phyloP scores from a whole-genome alignment of 2,329 filamentous ascomycete genomes.

The Diplodia scrobiculata region DNA sequence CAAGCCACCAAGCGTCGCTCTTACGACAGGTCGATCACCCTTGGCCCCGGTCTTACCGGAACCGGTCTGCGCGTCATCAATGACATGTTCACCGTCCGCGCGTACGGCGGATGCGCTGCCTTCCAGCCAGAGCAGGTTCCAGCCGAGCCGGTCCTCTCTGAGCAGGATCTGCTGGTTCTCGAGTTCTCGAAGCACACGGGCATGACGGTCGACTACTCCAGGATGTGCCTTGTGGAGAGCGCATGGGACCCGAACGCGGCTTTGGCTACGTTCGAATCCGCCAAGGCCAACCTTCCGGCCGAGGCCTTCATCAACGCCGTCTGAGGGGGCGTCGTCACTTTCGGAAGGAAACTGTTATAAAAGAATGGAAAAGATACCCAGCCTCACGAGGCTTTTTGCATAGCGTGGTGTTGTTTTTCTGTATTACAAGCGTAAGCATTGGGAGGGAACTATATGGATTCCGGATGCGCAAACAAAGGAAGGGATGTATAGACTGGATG shows the following conservation, averaged over 20 bases:
- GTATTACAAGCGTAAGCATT: neutral
- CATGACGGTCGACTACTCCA: conserved; percentile 77
- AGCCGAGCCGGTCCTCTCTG: conserved; percentile 59
- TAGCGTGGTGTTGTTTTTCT: conserved; percentile 4
- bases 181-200: conserved; percentile 76
- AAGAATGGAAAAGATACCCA: conserved; percentile 10
- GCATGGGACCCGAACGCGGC: conserved; percentile 80
- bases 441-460: neutral
- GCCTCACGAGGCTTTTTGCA: conserved; percentile 4
- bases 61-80: conserved; percentile 71
- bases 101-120: conserved; percentile 61
- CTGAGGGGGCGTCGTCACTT: neutral
- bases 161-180: conserved; percentile 66
- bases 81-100: conserved; percentile 74
- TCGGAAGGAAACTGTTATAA: neutral
- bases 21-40: conserved; percentile 78
- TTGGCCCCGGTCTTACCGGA: conserved; percentile 70
- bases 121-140: conserved; percentile 49
- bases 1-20: conserved; percentile 65
- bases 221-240: conserved; percentile 77
- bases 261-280: conserved; percentile 71
- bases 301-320: conserved; percentile 43
- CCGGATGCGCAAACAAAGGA: neutral
- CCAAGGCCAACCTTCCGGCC: conserved; percentile 60
- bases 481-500: neutral